phyloP scores from a whole-genome alignment of 2,329 filamentous ascomycete species.

The Colletotrichum sp. region DNA sequence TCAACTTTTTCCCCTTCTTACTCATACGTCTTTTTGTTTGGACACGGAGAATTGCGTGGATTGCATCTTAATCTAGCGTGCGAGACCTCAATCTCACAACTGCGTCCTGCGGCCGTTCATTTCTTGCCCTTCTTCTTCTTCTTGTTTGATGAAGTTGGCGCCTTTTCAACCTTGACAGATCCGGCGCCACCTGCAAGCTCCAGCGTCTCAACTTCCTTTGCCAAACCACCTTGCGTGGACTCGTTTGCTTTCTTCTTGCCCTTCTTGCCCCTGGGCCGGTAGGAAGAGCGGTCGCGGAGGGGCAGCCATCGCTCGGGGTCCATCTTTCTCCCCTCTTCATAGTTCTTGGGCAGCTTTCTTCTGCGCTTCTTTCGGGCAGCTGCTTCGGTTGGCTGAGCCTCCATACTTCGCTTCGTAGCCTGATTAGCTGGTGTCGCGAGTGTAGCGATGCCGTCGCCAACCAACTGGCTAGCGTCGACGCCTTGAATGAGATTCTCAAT shows the following conservation, averaged over 20 bases:
- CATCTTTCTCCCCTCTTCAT: constrained; percentile 76
- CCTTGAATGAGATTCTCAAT: constrained; percentile 65
- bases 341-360: constrained; percentile 72
- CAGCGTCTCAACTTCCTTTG: constrained; percentile 73
- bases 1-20: background rate
- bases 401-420: constrained; percentile 51
- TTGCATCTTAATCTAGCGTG: background rate
- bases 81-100: background rate
- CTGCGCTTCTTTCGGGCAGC: constrained; percentile 53
- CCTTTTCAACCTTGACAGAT: constrained; percentile 67
- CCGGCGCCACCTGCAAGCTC: constrained; percentile 68
- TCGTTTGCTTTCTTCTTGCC: constrained; percentile 82
- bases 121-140: constrained; percentile 62
- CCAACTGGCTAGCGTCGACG: constrained; percentile 65
- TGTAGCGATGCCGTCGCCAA: constrained; percentile 68
- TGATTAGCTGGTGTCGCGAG: constrained; percentile 42
- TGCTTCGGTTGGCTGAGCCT: constrained; percentile 29
- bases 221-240: constrained; percentile 83
- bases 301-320: constrained; percentile 96
- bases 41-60: background rate
- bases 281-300: constrained; percentile 84
- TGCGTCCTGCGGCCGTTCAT: constrained; percentile 31
- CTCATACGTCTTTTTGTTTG: background rate
- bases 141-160: constrained; percentile 44
- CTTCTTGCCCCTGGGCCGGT: constrained; percentile 90